Evolutionary conservation across 2,329 filamentous ascomycete species (phyloP).

Genomic region (Aspergillus eucalypticola): DNA sequence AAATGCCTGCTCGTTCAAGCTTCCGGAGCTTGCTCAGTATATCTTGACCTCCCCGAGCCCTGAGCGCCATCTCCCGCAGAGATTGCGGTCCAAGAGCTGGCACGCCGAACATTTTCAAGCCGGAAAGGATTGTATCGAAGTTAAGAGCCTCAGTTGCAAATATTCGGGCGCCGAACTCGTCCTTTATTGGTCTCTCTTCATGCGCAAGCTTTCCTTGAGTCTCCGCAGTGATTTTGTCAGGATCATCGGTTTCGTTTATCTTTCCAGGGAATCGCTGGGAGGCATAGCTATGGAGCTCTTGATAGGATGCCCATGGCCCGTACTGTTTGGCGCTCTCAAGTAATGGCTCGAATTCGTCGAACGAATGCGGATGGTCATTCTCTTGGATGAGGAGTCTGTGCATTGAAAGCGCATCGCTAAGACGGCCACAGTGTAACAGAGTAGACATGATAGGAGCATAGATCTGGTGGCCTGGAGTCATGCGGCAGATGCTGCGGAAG

Average conservation of each 20-base stretch:
- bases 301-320: constrained; percentile 27
- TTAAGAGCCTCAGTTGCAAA: constrained; percentile 77
- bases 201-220: constrained; percentile 9
- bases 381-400: constrained; percentile 47
- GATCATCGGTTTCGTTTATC: neutral
- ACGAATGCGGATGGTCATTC: constrained; percentile 44
- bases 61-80: constrained; percentile 72
- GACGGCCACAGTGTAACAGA: constrained; percentile 40
- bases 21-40: constrained; percentile 62
- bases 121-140: constrained; percentile 69
- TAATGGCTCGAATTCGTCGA: constrained; percentile 43
- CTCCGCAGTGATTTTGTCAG: constrained; percentile 14
- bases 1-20: constrained; percentile 64
- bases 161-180: constrained; percentile 73
- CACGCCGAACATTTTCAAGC: constrained; percentile 70
- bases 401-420: constrained; percentile 47
- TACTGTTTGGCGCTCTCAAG: constrained; percentile 41
- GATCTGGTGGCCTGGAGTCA: constrained; percentile 39
- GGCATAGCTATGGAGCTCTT: constrained; percentile 25
- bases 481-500: constrained; percentile 46
- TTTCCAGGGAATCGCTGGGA: constrained; percentile 18
- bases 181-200: constrained; percentile 57
- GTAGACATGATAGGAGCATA: constrained; percentile 47
- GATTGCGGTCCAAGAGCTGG: constrained; percentile 72
- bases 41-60: constrained; percentile 58